These are phyloP conservation scores for Spiraea crenata DNA, from an alignment of 331 rosid genomes.

Conservation along the genomic window DNA sequence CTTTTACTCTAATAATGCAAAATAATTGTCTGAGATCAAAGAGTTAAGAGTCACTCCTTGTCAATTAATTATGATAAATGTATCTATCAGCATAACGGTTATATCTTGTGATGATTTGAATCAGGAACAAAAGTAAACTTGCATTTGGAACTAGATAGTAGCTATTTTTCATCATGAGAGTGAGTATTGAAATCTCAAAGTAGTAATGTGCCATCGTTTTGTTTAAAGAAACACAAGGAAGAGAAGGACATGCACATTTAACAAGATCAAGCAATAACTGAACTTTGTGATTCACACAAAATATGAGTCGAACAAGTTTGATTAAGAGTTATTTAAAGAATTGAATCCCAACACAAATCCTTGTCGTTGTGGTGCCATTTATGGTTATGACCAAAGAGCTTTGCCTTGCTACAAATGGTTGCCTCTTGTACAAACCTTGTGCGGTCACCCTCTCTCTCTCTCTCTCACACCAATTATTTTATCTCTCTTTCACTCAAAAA, in stretches of 20 bases:
- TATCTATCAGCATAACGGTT: too few species aligned
- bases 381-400: not conserved
- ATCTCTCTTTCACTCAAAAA: slow-evolving; percentile 39
- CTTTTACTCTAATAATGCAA: too few species aligned
- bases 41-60: too few species aligned
- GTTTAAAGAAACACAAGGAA: not conserved
- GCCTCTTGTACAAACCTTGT: slow-evolving; percentile 29
- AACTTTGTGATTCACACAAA: not conserved
- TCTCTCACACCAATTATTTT: slow-evolving; percentile 74
- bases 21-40: too few species aligned
- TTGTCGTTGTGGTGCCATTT: slow-evolving; percentile 2
- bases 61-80: too few species aligned
- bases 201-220: not conserved
- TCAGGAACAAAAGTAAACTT: too few species aligned
- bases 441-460: slow-evolving; percentile 1
- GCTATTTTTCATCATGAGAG: too few species aligned
- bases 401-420: not conserved
- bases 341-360: not conserved
- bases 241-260: not conserved
- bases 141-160: too few species aligned
- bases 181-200: not conserved
- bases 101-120: too few species aligned
- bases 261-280: not conserved
- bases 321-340: not conserved
- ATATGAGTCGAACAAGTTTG: slow-evolving; percentile 2